These are phyloP conservation scores for Calocybe indica DNA, from an alignment of 768 basidiomycete genomes.

Conservation along the genomic window DNA sequence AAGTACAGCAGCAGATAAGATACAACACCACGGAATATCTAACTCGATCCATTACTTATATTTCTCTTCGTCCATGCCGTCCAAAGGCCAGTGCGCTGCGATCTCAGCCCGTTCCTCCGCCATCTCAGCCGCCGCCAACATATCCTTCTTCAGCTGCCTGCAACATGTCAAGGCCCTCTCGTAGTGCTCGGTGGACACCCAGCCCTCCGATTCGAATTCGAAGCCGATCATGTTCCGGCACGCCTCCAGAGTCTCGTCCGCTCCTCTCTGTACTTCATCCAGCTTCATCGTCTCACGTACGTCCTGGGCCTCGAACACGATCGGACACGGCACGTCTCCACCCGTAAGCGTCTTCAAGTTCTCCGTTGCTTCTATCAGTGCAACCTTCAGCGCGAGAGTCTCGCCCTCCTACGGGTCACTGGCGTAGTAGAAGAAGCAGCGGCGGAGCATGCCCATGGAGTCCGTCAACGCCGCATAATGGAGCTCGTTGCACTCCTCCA, in stretches of 20 bases:
- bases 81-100: slow-evolving; percentile 36
- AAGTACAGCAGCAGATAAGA: not conserved
- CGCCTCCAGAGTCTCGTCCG: slow-evolving; percentile 23
- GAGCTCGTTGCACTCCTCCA: slow-evolving; percentile 35
- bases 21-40: slow-evolving; percentile 3
- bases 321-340: slow-evolving; percentile 33
- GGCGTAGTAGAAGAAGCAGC: slow-evolving; percentile 38
- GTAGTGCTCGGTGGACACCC: slow-evolving; percentile 39
- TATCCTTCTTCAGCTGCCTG: slow-evolving; percentile 27
- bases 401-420: slow-evolving; percentile 47
- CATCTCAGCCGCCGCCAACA: slow-evolving; percentile 20
- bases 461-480: slow-evolving; percentile 36
- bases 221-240: slow-evolving; percentile 21
- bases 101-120: slow-evolving; percentile 33
- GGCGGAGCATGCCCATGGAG: slow-evolving; percentile 24
- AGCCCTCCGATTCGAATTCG: slow-evolving; percentile 32
- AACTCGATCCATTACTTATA: slow-evolving; percentile 29
- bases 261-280: slow-evolving; percentile 19
- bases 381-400: slow-evolving; percentile 37
- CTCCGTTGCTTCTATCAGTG: slow-evolving; percentile 38
- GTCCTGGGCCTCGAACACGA: slow-evolving; percentile 41
- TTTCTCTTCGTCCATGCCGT: slow-evolving; percentile 44
- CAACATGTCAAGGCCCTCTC: slow-evolving; percentile 26
- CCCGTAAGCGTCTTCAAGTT: slow-evolving; percentile 35
- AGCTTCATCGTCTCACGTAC: slow-evolving; percentile 34